phyloP scores from a whole-genome alignment of 768 basidiomycete species.

The Hirschioporus abietinus region DNA sequence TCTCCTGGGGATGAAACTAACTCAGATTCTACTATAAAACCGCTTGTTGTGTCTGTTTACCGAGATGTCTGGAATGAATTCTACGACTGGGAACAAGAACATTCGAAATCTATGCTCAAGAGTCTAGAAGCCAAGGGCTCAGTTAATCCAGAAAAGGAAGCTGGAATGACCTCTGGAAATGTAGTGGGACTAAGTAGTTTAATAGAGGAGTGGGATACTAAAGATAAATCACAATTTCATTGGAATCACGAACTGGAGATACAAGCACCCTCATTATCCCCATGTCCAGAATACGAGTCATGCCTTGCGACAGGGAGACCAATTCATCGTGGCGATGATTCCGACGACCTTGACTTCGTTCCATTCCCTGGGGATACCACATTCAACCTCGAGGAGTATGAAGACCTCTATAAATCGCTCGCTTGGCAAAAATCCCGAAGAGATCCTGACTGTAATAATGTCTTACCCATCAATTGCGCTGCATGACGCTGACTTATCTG shows the following conservation, averaged over 20 bases:
- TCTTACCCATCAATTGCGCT: background rate
- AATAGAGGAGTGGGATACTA: background rate
- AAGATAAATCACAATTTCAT: slow-evolving; percentile 7
- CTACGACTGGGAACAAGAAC: slow-evolving; percentile 17
- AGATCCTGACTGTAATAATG: slow-evolving; percentile 37
- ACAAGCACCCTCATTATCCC: slow-evolving; percentile 11
- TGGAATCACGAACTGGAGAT: slow-evolving; percentile 1
- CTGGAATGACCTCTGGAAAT: slow-evolving; percentile 10
- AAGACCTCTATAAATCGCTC: slow-evolving; percentile 35
- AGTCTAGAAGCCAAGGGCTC: slow-evolving; percentile 20
- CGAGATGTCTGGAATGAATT: slow-evolving; percentile 18
- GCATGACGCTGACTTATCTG: slow-evolving; percentile 3
- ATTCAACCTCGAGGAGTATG: slow-evolving; percentile 40
- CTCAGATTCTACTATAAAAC: background rate
- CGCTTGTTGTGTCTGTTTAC: slow-evolving; percentile 7
- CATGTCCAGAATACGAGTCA: slow-evolving; percentile 45
- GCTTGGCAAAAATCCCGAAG: slow-evolving; percentile 42
- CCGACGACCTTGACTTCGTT: slow-evolving; percentile 50
- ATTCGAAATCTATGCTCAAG: slow-evolving; percentile 16
- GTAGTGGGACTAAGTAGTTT: slow-evolving; percentile 2
- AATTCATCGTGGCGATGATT: slow-evolving; percentile 53
- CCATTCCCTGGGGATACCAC: slow-evolving; percentile 56
- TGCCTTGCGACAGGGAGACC: slow-evolving; percentile 47
- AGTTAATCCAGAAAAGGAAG: slow-evolving; percentile 8
- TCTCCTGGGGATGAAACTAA: background rate